Conservation (phyloP, 768 basidiomycete genomes). For the Leccinellum albellum region DNA sequence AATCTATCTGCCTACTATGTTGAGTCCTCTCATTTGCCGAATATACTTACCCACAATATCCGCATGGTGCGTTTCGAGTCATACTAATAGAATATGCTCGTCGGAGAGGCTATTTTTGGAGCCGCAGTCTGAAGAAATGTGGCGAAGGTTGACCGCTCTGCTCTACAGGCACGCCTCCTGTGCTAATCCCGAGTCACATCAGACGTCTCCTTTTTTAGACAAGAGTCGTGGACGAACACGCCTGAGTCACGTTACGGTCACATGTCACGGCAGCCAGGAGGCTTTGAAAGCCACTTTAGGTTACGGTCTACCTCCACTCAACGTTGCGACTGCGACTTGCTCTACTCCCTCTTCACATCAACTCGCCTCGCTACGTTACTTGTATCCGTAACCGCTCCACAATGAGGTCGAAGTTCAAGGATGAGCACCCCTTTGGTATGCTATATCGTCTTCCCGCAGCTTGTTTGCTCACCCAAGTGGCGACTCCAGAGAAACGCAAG, state of each 20-base stretch:
- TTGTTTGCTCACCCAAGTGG: constrained; percentile 29
- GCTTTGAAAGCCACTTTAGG: constrained; percentile 28
- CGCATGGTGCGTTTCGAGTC: background rate
- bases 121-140: background rate
- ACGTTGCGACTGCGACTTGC: constrained; percentile 26
- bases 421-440: constrained; percentile 96
- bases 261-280: constrained; percentile 33
- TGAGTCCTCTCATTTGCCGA: too few species aligned
- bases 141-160: constrained; percentile 1
- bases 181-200: background rate
- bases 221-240: constrained; percentile 13
- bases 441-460: constrained; percentile 25
- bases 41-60: background rate
- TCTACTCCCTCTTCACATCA: constrained; percentile 7
- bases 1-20: background rate
- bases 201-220: constrained; percentile 11
- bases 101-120: background rate
- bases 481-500: constrained; percentile 89
- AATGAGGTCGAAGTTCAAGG: constrained; percentile 97
- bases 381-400: constrained; percentile 15
- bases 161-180: background rate
- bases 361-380: constrained; percentile 2
- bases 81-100: background rate
- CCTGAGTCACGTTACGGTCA: constrained; percentile 29
- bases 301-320: constrained; percentile 17